A percentile compares a stretch with the other conserved stretches of the same genome.
These are phyloP conservation scores for Neonectria sp. DNA, from an alignment of 2,329 filamentous ascomycete species.

Conservation along the genomic window DNA sequence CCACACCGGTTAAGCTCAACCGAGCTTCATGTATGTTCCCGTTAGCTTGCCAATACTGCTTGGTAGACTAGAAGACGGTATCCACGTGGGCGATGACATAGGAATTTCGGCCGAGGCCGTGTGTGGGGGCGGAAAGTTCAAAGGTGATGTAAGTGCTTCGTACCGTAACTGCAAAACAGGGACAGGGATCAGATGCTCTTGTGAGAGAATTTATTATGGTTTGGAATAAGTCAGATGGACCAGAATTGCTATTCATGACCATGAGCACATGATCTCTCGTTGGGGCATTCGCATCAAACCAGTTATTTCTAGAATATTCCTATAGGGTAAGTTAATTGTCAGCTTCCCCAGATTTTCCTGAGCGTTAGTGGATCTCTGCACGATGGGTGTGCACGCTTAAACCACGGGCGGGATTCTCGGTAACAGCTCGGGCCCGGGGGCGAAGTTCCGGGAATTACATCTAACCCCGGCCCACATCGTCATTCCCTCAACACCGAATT, in stretches of 20 bases:
- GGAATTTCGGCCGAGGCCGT: neutral
- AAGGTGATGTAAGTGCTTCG: neutral
- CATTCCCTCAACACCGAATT: constrained; percentile 46
- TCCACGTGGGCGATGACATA: neutral
- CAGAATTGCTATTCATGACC: neutral
- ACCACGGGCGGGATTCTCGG: constrained; percentile 40
- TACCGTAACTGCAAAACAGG: neutral
- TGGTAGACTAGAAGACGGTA: neutral
- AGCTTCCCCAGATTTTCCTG: constrained; percentile 12
- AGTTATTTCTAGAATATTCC: constrained; percentile 18
- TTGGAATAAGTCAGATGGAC: too few relatives aligned
- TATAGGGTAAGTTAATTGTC: constrained; percentile 36
- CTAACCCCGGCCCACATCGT: constrained; percentile 47
- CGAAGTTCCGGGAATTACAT: constrained; percentile 44
- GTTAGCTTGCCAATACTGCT: neutral
- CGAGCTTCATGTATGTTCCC: neutral
- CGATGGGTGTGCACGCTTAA: constrained; percentile 42
- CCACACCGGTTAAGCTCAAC: too few relatives aligned
- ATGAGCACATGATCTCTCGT: constrained; percentile 19
- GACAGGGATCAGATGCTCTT: neutral
- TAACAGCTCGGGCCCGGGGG: constrained; percentile 33
- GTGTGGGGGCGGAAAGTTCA: neutral
- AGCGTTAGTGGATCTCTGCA: constrained; percentile 35
- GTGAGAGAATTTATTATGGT: neutral
- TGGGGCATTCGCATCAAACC: neutral